These are phyloP conservation scores for Panellus pusillus DNA, from an alignment of 768 basidiomycete genomes.

Conservation along the genomic window DNA sequence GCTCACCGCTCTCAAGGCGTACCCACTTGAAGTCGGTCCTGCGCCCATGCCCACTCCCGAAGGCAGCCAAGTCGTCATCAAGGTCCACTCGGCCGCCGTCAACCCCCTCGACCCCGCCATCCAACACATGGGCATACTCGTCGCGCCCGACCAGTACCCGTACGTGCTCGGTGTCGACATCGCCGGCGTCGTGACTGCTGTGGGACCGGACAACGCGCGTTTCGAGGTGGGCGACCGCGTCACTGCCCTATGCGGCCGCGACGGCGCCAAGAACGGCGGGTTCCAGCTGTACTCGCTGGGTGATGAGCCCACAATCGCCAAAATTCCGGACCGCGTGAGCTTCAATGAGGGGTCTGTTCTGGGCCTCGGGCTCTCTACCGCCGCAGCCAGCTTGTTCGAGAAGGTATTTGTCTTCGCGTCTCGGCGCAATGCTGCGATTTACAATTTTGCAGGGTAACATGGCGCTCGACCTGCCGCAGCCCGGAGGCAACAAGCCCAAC, in stretches of 20 bases:
- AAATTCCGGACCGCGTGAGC: neutral
- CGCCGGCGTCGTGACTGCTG: neutral
- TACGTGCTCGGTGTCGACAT: constrained; percentile 1
- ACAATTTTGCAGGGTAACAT: neutral
- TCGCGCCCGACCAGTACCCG: neutral
- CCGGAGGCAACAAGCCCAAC: neutral
- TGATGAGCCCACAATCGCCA: neutral
- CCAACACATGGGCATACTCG: neutral
- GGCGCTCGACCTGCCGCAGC: neutral
- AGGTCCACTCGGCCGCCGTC: neutral
- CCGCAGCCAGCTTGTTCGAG: neutral
- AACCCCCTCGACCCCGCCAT: neutral
- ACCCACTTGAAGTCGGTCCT: neutral
- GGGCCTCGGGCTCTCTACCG: neutral
- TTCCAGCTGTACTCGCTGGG: neutral
- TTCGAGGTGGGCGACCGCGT: constrained; percentile 1
- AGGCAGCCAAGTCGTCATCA: neutral
- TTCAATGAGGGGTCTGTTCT: neutral
- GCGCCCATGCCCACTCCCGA: neutral
- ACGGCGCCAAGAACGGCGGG: neutral
- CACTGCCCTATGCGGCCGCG: neutral
- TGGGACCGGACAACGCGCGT: constrained; percentile 3
- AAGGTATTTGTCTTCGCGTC: no score
- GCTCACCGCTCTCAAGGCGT: neutral
- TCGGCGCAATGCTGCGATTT: no score